These are phyloP conservation scores for Plectosphaerella cucumerina DNA, from an alignment of 2,329 filamentous ascomycete species.

Conservation along the genomic window DNA sequence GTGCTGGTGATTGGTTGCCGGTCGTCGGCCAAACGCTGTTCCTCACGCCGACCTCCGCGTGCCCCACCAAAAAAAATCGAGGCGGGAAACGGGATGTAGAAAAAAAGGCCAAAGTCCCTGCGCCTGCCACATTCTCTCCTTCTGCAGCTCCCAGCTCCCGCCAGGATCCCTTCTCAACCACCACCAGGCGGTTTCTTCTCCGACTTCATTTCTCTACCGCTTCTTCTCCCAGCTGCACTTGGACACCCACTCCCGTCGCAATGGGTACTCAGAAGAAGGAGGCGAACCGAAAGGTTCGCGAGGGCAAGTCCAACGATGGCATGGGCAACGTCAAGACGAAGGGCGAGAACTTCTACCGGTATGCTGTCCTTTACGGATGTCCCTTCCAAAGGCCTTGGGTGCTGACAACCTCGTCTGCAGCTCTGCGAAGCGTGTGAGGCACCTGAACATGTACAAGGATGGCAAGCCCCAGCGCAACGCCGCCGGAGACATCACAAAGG, in stretches of 20 bases:
- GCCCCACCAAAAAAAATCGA: slow-evolving; percentile 12
- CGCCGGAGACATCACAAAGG: slow-evolving; percentile 76
- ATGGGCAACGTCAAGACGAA: slow-evolving; percentile 90
- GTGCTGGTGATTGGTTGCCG: slow-evolving; percentile 11
- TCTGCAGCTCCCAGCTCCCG: slow-evolving; percentile 3
- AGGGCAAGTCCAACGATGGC: slow-evolving; percentile 81
- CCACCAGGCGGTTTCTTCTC: background rate
- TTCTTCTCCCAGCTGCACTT: slow-evolving; percentile 13
- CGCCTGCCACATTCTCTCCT: slow-evolving; percentile 13
- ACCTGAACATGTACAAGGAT: slow-evolving; percentile 85
- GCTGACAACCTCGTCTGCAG: slow-evolving; percentile 19
- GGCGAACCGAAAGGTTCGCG: slow-evolving; percentile 71
- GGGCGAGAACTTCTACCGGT: slow-evolving; percentile 98
- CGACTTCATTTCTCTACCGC: slow-evolving; percentile 1
- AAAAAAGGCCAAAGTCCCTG: slow-evolving; percentile 7
- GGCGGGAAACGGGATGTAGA: slow-evolving; percentile 7
- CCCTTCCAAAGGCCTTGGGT: background rate
- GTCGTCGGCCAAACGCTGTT: slow-evolving; percentile 6
- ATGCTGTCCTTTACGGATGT: slow-evolving; percentile 22
- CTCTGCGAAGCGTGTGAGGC: slow-evolving; percentile 81
- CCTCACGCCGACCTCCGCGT: slow-evolving; percentile 3
- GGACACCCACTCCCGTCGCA: slow-evolving; percentile 10
- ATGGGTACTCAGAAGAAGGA: slow-evolving; percentile 97
- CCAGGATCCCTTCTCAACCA: background rate
- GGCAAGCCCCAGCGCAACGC: slow-evolving; percentile 80